Evolutionary conservation across 345 rosid genomes (phyloP).

Genomic region (Sapria himalayana): DNA sequence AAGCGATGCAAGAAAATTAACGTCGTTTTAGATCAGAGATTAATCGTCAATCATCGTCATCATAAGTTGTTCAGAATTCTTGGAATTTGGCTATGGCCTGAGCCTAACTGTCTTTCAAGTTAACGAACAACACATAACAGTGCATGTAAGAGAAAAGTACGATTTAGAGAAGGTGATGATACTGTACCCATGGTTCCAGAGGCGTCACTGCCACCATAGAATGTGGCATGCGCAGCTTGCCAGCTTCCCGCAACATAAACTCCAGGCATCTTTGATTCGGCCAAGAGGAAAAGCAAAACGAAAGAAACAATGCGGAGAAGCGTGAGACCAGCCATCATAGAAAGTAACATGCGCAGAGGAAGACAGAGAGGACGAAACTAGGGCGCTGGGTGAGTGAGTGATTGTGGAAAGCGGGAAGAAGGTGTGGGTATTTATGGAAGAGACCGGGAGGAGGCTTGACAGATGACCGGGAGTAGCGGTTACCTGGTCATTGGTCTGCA

Average conservation of each 20-base stretch:
- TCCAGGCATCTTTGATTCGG: slow-evolving; percentile 19
- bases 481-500: too few species aligned
- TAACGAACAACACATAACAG: background rate
- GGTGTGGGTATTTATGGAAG: slow-evolving; percentile 20
- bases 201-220: slow-evolving; percentile 48
- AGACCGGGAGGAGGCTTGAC: background rate
- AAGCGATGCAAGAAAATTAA: background rate
- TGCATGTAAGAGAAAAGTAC: background rate
- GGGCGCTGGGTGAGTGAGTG: background rate
- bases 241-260: slow-evolving; percentile 19
- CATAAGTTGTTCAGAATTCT: too few species aligned
- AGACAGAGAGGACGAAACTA: slow-evolving; percentile 11
- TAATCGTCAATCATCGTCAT: too few species aligned
- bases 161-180: background rate
- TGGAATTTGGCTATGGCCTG: background rate
- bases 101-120: slow-evolving; percentile 5
- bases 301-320: slow-evolving; percentile 8
- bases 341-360: background rate
- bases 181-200: slow-evolving; percentile 39
- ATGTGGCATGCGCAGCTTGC: slow-evolving; percentile 35
- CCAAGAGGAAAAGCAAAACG: slow-evolving; percentile 8
- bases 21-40: too few species aligned
- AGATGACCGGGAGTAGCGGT: background rate
- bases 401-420: slow-evolving; percentile 12
- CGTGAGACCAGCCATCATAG: slow-evolving; percentile 7